A percentile compares a stretch with the other conserved stretches of the same genome.
Evolutionary conservation across 1,284 basidiomycete genomes (phyloP).

Genomic region (Apiotrichum sp.): DNA sequence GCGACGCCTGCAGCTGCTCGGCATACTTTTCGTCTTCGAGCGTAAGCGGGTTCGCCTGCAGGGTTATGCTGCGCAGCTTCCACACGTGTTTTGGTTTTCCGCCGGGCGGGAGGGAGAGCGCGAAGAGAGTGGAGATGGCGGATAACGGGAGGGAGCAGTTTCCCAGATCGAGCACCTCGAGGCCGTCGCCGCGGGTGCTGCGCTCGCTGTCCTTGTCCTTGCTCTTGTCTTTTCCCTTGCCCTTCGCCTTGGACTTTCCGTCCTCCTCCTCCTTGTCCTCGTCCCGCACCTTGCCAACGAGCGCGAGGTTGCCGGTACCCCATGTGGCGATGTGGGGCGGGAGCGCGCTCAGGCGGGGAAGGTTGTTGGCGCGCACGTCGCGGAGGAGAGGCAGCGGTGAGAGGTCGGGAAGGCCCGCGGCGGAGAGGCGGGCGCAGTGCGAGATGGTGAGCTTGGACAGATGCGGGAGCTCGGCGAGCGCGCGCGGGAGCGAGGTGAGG

Average conservation of each 20-base stretch:
- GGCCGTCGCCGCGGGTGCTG: slow-evolving; percentile 28
- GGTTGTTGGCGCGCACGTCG: slow-evolving; percentile 43
- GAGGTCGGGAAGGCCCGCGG: slow-evolving; percentile 33
- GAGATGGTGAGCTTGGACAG: slow-evolving; percentile 43
- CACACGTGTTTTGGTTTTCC: slow-evolving; percentile 4
- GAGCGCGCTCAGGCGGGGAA: slow-evolving; percentile 31
- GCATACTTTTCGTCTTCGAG: slow-evolving; percentile 31
- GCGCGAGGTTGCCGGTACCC: slow-evolving; percentile 36
- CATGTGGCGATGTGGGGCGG: slow-evolving; percentile 31
- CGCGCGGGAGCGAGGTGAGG: slow-evolving; percentile 23
- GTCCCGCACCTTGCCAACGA: slow-evolving; percentile 12
- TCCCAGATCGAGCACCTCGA: slow-evolving; percentile 41
- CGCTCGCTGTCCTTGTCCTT: background rate
- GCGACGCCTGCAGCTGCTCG: slow-evolving; percentile 27
- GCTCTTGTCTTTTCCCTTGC: no score
- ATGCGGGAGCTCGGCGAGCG: slow-evolving; percentile 24
- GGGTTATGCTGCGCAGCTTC: slow-evolving; percentile 35
- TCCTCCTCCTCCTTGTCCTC: background rate
- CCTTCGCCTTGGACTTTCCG: no score
- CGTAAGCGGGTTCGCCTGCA: slow-evolving; percentile 37
- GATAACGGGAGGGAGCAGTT: slow-evolving; percentile 36
- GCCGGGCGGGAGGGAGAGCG: slow-evolving; percentile 6
- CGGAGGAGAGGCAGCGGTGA: slow-evolving; percentile 36
- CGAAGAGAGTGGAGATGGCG: slow-evolving; percentile 22
- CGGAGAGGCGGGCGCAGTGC: slow-evolving; percentile 36